Evolutionary conservation across 768 basidiomycete species (phyloP), one percentile per base, ranked within the genome.

Genomic region (Omphalotus guepiniiformis): DNA sequence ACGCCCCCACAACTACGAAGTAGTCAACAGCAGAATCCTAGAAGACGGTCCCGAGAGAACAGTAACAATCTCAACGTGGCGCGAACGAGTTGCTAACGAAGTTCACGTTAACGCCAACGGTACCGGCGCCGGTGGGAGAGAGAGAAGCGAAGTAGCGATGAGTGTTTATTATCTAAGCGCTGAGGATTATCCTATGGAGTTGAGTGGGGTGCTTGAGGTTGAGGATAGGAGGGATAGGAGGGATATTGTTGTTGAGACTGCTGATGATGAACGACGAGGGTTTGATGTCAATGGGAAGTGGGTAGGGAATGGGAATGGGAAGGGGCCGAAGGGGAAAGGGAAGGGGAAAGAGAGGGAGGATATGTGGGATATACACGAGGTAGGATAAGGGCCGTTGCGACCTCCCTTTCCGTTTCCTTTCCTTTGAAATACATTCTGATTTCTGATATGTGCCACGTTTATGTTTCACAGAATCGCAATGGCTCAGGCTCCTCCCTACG

Each of bases 31-130:
- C 28, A 62, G 61, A 32, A 66, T 78, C 21, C 49, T 78, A 23
- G 76, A 77, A 53, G 71, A 73, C 22, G 72, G 69, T n/a, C 71
- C 73, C 1, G 75, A 77, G 46, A 66, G 65, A 46, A 78, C 76
- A 6, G 75, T 78, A 4, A 78, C 75, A 39, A 74, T 83, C 45
- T 73, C 68, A 19, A 70, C 69, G 7, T 83, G 81, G 81, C 64
- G 79, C 27, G 75, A 81, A 55, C 73, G 76, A 36, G 75, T 78
- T 43, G 40, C 42, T 13, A 52, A 46, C 48, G 55, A 55, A 37
- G 26, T 38, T 21, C n/a, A n/a, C n/a, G n/a, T n/a, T n/a, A n/a
- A n/a, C n/a, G n/a, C n/a, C n/a, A n/a, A n/a, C n/a, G n/a, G n/a
- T n/a, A n/a, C n/a, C n/a, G n/a, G n/a, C n/a, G n/a, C n/a, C n/a